phyloP scores from a whole-genome alignment of 192 early-diverging fungal species.

The Coemansia sp. region DNA sequence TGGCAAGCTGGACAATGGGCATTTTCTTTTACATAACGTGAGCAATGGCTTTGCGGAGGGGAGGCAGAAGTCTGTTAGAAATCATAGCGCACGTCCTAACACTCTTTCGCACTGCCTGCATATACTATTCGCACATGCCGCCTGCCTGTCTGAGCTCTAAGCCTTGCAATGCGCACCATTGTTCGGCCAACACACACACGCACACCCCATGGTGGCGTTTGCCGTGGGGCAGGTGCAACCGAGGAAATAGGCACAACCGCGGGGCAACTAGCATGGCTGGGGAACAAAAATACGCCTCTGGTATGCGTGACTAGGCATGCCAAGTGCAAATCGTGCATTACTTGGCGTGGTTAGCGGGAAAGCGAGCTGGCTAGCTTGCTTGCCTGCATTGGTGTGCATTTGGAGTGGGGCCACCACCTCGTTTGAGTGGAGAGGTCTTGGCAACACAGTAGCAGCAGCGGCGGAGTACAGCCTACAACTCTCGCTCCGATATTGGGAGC shows the following conservation, averaged over 20 bases:
- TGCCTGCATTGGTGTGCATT: background rate
- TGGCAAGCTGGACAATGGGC: background rate
- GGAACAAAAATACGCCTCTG: background rate
- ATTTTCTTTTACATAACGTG: background rate
- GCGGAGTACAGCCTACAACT: too few species aligned
- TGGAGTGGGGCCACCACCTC: background rate
- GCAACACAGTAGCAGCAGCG: background rate
- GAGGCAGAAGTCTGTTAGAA: conserved; percentile 1
- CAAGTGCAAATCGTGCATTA: background rate
- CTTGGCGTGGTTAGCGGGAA: background rate
- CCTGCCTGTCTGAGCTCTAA: background rate
- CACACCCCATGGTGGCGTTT: background rate
- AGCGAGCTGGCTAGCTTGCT: background rate
- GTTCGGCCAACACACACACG: background rate
- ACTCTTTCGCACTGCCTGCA: conserved; percentile 2
- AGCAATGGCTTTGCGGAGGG: background rate
- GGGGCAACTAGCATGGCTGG: conserved; percentile 8
- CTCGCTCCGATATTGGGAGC: too few species aligned
- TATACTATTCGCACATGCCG: conserved; percentile 6
- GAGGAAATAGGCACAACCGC: conserved; percentile 8
- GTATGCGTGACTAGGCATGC: background rate
- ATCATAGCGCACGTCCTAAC: background rate
- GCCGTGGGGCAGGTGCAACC: conserved; percentile 5
- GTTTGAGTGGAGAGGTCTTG: background rate
- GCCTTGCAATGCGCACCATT: background rate